Evolutionary conservation across 2,329 filamentous ascomycete genomes (phyloP).

Genomic region (Trichophyton rubrum): DNA sequence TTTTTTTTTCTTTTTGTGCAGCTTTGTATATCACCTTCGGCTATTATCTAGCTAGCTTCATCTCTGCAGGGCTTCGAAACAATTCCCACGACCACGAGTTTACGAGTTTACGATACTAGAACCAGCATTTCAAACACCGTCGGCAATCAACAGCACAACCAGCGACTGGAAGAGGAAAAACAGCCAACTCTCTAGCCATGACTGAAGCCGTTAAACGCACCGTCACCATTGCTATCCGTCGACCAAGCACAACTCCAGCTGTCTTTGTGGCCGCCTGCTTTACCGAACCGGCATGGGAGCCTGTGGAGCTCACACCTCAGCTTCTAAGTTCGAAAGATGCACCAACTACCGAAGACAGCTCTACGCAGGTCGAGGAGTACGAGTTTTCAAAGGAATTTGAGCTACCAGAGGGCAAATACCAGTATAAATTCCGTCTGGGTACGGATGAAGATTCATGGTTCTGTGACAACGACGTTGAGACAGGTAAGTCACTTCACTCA

Average conservation of each 20-base stretch:
- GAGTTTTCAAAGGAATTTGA: slow-evolving; percentile 10
- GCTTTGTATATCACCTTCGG: not conserved
- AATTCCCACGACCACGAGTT: not conserved
- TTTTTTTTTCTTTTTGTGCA: not conserved
- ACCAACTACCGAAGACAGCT: slow-evolving; percentile 6
- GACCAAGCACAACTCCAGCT: slow-evolving; percentile 17
- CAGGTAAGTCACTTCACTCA: slow-evolving; percentile 14
- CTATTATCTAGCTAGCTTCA: not conserved
- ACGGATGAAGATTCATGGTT: slow-evolving; percentile 17
- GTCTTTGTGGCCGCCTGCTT: slow-evolving; percentile 20
- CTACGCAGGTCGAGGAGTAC: slow-evolving; percentile 12
- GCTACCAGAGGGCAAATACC: slow-evolving; percentile 17
- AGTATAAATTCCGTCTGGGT: slow-evolving; percentile 20
- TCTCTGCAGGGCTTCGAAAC: not conserved
- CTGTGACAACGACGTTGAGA: slow-evolving; percentile 18
- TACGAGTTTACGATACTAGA: slow-evolving; percentile 3
- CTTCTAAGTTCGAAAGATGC: slow-evolving; percentile 7
- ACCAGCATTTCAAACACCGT: no score
- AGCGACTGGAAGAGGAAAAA: not conserved
- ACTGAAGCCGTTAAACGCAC: slow-evolving; percentile 6
- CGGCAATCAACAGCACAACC: not conserved
- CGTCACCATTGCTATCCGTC: slow-evolving; percentile 20
- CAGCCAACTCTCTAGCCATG: slow-evolving; percentile 1
- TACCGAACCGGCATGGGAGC: slow-evolving; percentile 21
- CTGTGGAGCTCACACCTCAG: slow-evolving; percentile 18